Base-by-base conservation (phyloP, 176 grass and related monocot genomes). In the Triticum urartu region DNA sequence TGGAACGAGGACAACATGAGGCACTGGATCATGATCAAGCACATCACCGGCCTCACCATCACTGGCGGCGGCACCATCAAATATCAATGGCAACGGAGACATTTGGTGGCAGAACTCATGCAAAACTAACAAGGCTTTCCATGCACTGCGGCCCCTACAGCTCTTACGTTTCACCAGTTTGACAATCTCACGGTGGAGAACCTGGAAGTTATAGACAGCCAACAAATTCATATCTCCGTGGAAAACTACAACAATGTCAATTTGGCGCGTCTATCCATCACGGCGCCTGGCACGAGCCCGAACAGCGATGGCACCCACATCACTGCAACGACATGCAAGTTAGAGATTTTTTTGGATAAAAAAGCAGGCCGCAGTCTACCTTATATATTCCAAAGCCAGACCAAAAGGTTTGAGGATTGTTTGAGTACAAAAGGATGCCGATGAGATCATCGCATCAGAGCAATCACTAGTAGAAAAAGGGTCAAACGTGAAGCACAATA, bases 71-170 rank as follows among this genome's bases (percentile, higher is more conserved):
- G 93, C 76, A 89, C 64, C 4, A 78, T 95, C 26, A 26, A 26
- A 26, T 26, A 26, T 26, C 33, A 54, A 92, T 11, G 90, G 90
- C 21, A 95, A 89, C 26, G 90, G 93, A 21, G 85, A 91, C 6
- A 68, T 87, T 7, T 95, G 90, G 93, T 92, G 93, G 93, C 66
- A 87, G 61, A 79, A 89, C 13, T 89, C 91, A 13, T 95, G 91
- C 91, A 92, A 85, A 48, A 70, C 77, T 13, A 71, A 91, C 75
- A 47, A 15, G 22, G 39, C 39, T 4, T 4, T 74, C 71, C 39
- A 0, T 74, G 71, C 71, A 74, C 13, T 6, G 40, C 1, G 9
- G 40, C 71, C 7, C 71, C 71, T 3, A 82, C 80, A 26, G 91
- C 86, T 4, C 11, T 91, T 52, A 87, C 83, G 8, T 91, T 93